Evolutionary conservation across 495 filamentous ascomycete species (phyloP).

Genomic region (Penicillium cinerascens): DNA sequence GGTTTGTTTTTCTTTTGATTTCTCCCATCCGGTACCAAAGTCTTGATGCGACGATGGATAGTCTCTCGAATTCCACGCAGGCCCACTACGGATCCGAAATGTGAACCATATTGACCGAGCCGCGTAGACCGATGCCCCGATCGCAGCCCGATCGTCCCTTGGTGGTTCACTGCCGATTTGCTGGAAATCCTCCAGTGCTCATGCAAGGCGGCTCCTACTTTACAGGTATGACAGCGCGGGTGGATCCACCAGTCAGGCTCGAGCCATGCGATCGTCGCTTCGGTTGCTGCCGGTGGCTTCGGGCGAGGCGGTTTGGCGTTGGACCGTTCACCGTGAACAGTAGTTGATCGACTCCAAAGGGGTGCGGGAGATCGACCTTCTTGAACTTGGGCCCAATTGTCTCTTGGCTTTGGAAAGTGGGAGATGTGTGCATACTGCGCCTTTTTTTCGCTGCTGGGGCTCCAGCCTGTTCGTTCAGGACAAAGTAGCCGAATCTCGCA

Average conservation of each 20-base stretch:
- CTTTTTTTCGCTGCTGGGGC: background rate
- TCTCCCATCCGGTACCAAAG: background rate
- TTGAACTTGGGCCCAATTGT: background rate
- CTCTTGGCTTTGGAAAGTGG: background rate
- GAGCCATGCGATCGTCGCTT: slow-evolving; percentile 26
- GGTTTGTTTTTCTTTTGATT: background rate
- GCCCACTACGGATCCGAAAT: background rate
- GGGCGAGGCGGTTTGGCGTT: slow-evolving; percentile 16
- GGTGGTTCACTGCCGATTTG: slow-evolving; percentile 21
- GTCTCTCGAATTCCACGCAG: background rate
- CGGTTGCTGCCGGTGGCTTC: slow-evolving; percentile 28
- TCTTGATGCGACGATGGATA: background rate
- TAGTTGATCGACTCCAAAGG: background rate
- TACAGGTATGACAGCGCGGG: slow-evolving; percentile 23
- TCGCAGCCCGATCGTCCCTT: background rate
- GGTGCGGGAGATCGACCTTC: background rate
- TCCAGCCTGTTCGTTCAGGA: background rate
- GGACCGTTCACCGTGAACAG: background rate
- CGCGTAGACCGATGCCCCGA: background rate
- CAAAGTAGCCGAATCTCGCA: background rate
- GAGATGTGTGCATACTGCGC: background rate
- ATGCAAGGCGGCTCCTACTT: slow-evolving; percentile 23
- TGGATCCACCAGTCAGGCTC: slow-evolving; percentile 21
- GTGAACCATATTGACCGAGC: background rate
- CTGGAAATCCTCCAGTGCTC: slow-evolving; percentile 6